These are phyloP conservation scores for Ephemerocybe angulata DNA, from an alignment of 768 basidiomycete genomes.

Conservation along the genomic window DNA sequence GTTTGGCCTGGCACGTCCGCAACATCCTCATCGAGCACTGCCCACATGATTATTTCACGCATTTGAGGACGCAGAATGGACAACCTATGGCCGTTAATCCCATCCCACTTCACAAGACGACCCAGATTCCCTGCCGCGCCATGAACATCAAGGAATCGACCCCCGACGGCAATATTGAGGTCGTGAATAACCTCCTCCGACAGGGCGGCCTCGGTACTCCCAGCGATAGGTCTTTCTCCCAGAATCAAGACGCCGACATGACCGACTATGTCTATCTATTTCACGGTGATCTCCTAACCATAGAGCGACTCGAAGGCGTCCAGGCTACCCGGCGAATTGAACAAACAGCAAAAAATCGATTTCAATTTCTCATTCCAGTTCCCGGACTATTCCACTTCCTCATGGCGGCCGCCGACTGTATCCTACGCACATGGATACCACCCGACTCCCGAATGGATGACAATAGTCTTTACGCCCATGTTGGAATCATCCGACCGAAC, in stretches of 20 bases:
- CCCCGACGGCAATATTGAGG: not conserved
- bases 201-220: not conserved
- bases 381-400: slow-evolving; percentile 16
- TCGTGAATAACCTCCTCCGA: not conserved
- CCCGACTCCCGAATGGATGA: not conserved
- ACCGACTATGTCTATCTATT: not conserved
- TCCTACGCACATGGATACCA: slow-evolving; percentile 12
- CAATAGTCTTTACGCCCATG: not conserved
- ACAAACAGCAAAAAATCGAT: slow-evolving; percentile 1
- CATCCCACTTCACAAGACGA: not conserved
- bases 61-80: not conserved
- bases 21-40: not conserved
- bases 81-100: not conserved
- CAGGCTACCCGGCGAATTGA: not conserved
- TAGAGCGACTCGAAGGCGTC: not conserved
- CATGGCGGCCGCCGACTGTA: slow-evolving; percentile 14
- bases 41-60: not conserved
- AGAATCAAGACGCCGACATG: not conserved
- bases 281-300: slow-evolving; percentile 4
- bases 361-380: slow-evolving; percentile 9
- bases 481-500: slow-evolving; percentile 10
- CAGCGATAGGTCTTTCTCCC: not conserved
- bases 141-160: slow-evolving; percentile 2
- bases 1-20: not conserved
- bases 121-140: not conserved